A percentile compares a stretch with the other conserved stretches of the same genome.
phyloP scores from a whole-genome alignment of 345 rosid species.

The Zanthoxylum bungeanum region DNA sequence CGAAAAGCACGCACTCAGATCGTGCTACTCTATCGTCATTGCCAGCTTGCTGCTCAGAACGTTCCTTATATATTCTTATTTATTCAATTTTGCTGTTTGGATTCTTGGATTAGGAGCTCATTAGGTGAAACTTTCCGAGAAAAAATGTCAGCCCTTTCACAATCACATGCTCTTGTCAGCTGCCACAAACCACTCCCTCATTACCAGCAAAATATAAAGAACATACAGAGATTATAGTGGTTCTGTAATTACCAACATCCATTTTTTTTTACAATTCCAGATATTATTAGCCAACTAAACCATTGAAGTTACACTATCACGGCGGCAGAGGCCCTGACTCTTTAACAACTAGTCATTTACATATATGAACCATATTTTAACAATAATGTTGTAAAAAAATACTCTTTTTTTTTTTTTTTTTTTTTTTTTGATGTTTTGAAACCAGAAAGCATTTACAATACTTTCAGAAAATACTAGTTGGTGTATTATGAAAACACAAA shows the following conservation, averaged over 20 bases:
- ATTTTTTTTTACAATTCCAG: no score
- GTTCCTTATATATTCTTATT: no score
- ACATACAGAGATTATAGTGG: not conserved
- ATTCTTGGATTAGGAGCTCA: constrained; percentile 13
- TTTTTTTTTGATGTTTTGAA: not conserved
- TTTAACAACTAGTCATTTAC: no score
- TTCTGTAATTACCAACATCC: no score
- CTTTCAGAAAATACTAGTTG: not conserved
- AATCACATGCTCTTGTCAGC: not conserved
- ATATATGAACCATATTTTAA: no score
- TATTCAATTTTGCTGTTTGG: not conserved
- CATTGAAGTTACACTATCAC: no score
- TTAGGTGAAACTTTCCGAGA: constrained; percentile 19
- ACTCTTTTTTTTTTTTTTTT: no score
- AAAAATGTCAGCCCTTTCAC: not conserved
- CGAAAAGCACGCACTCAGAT: not conserved
- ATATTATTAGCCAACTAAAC: no score
- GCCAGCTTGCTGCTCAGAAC: not conserved
- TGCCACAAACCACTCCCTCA: constrained; percentile 16
- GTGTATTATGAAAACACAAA: not conserved
- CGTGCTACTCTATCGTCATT: constrained; percentile 6
- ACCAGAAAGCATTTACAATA: not conserved
- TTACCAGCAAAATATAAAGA: no score
- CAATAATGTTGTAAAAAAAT: no score
- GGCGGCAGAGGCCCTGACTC: no score